A percentile compares a stretch with the other conserved stretches of the same genome.
Evolutionary conservation across 805 yeast genomes (phyloP).

Genomic region (Saccharomycopsis schoenii): DNA sequence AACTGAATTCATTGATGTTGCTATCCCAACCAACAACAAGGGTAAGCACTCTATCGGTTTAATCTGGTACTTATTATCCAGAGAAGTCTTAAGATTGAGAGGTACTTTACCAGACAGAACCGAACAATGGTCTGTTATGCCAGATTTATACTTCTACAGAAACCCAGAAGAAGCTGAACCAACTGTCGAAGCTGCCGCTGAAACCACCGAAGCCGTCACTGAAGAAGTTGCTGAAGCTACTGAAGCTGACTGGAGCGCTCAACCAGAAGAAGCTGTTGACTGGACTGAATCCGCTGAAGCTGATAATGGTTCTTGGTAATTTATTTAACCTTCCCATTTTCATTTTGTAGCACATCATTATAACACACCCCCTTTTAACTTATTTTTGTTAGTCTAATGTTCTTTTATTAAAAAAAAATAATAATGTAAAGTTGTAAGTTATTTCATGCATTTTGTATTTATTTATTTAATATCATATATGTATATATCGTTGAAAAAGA

Average conservation of each 20-base stretch:
- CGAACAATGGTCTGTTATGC: conserved; percentile 98
- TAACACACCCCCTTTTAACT: not conserved
- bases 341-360: not conserved
- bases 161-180: conserved; percentile 98
- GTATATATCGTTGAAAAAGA: too few species aligned
- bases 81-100: conserved; percentile 98
- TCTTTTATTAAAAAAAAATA: conserved; percentile 1
- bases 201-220: conserved; percentile 46
- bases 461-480: not conserved
- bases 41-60: conserved; percentile 99
- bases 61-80: conserved; percentile 98
- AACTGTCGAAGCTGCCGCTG: conserved; percentile 53
- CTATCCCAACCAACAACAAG: conserved; percentile 99
- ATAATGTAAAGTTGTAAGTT: not conserved
- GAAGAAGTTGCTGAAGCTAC: conserved; percentile 55
- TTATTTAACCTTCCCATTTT: conserved; percentile 3
- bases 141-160: conserved; percentile 99
- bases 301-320: conserved; percentile 22
- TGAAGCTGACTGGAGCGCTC: conserved; percentile 62
- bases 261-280: conserved; percentile 56
- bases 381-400: conserved; percentile 11
- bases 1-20: conserved; percentile 97
- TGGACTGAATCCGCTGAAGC: conserved; percentile 41
- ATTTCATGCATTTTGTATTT: not conserved
- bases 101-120: conserved; percentile 95